phyloP scores from a whole-genome alignment of 805 yeast genomes.

The Nakazawaea holstii region DNA sequence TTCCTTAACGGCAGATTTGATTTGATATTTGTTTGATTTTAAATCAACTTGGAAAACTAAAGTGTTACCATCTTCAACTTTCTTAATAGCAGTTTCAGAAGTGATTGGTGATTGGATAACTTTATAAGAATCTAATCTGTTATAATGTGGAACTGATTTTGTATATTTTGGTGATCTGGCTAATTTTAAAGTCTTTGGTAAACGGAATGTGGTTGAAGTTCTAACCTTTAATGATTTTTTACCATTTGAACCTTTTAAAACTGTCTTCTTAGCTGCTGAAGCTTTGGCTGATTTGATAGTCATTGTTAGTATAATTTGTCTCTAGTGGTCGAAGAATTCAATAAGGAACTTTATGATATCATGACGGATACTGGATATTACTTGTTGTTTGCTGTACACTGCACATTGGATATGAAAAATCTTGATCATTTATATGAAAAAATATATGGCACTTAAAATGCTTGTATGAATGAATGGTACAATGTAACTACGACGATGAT shows the following conservation, averaged over 20 bases:
- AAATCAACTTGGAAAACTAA: conserved; percentile 97
- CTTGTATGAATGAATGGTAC: too few relatives aligned
- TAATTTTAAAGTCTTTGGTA: conserved; percentile 94
- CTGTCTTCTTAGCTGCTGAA: conserved; percentile 97
- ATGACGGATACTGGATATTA: neutral
- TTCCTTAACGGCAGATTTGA: conserved; percentile 97
- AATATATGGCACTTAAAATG: too few relatives aligned
- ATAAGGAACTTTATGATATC: too few relatives aligned
- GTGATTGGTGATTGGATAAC: conserved; percentile 91
- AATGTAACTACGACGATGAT: neutral
- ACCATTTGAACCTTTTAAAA: conserved; percentile 92
- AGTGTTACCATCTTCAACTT: conserved; percentile 99
- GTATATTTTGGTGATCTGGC: conserved; percentile 95
- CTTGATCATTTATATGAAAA: too few relatives aligned
- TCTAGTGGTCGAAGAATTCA: neutral
- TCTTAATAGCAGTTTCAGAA: conserved; percentile 98
- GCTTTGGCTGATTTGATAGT: too few relatives aligned
- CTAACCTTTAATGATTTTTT: conserved; percentile 89
- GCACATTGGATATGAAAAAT: too few relatives aligned
- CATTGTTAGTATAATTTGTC: conserved; percentile 22
- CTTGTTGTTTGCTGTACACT: neutral
- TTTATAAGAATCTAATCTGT: conserved; percentile 95
- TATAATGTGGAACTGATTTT: conserved; percentile 95
- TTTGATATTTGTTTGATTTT: conserved; percentile 97
- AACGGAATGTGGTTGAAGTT: conserved; percentile 91